phyloP scores from a whole-genome alignment of 352 stramenopile species.

The Phytophthora cryptogea region DNA sequence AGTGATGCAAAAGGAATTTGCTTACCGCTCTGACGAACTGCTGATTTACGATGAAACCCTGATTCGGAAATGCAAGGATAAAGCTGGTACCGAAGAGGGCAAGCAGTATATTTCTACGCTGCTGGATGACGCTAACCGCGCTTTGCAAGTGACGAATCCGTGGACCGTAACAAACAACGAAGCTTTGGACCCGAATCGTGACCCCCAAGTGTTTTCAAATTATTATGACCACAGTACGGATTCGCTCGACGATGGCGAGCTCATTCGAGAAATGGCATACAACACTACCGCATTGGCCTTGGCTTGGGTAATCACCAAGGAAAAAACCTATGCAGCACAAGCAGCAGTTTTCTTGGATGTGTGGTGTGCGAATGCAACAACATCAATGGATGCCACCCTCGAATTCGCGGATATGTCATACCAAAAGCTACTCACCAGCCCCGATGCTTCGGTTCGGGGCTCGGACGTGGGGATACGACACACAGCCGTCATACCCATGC shows the following conservation, averaged over 20 bases:
- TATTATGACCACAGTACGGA: slow-evolving; percentile 30
- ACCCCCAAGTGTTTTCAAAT: slow-evolving; percentile 39
- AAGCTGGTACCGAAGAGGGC: neutral
- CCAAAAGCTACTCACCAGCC: slow-evolving; percentile 28
- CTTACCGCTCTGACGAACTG: slow-evolving; percentile 29
- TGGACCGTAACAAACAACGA: slow-evolving; percentile 37
- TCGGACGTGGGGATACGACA: slow-evolving; percentile 36
- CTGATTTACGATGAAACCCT: slow-evolving; percentile 35
- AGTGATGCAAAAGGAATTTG: slow-evolving; percentile 45
- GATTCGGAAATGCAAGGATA: slow-evolving; percentile 18
- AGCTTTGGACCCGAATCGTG: slow-evolving; percentile 17
- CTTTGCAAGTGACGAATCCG: slow-evolving; percentile 21
- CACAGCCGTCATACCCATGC: slow-evolving; percentile 35
- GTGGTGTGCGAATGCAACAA: slow-evolving; percentile 43
- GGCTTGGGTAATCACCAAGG: slow-evolving; percentile 37
- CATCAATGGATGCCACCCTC: slow-evolving; percentile 32
- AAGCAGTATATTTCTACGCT: slow-evolving; percentile 16
- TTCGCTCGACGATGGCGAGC: slow-evolving; percentile 20
- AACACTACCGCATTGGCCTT: slow-evolving; percentile 50
- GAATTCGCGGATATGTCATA: slow-evolving; percentile 45
- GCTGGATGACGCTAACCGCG: slow-evolving; percentile 36
- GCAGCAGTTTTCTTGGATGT: slow-evolving; percentile 33
- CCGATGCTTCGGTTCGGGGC: slow-evolving; percentile 15
- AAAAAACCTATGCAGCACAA: slow-evolving; percentile 39
- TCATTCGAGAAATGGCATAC: slow-evolving; percentile 54